A percentile compares a stretch with the other conserved stretches of the same genome.
These are phyloP conservation scores for Monosporascus sp. DNA, from an alignment of 2,329 filamentous ascomycete species.

Conservation along the genomic window DNA sequence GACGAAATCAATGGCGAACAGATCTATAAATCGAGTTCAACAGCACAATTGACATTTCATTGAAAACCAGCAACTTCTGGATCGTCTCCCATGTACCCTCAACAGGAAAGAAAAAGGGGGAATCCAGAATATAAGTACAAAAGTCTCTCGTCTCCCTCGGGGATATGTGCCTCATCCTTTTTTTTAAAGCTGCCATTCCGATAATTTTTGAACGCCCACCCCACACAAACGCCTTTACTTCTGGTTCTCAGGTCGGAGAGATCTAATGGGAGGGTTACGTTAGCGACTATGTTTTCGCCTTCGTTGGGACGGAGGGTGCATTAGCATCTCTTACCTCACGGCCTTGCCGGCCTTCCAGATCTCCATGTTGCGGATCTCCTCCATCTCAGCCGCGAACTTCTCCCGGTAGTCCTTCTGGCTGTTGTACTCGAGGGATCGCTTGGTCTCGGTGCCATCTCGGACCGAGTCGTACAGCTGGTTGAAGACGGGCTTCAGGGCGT, in stretches of 20 bases:
- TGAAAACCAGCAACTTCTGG: conserved; percentile 10
- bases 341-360: conserved; percentile 99
- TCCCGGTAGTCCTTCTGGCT: conserved; percentile 91
- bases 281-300: conserved; percentile 5
- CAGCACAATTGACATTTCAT: conserved; percentile 6
- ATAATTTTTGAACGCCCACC: conserved; percentile 13
- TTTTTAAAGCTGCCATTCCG: conserved; percentile 15
- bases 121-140: conserved; percentile 34
- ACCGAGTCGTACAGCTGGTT: conserved; percentile 94
- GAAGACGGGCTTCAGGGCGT: conserved; percentile 97
- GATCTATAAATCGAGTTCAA: no score
- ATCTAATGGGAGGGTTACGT: conserved; percentile 36
- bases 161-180: conserved; percentile 18
- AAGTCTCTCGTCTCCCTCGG: conserved; percentile 13
- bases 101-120: conserved; percentile 17
- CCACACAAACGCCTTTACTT: conserved; percentile 46
- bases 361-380: conserved; percentile 96
- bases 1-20: no score
- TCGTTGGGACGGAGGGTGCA: neutral
- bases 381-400: conserved; percentile 96
- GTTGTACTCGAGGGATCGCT: conserved; percentile 97
- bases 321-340: conserved; percentile 60
- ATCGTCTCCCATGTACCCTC: conserved; percentile 10
- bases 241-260: conserved; percentile 82
- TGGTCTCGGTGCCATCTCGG: conserved; percentile 85